A percentile compares a stretch with the other conserved stretches of the same genome.
phyloP scores from a whole-genome alignment of 73 alveolate species.

The Blepharisma japonicum region DNA sequence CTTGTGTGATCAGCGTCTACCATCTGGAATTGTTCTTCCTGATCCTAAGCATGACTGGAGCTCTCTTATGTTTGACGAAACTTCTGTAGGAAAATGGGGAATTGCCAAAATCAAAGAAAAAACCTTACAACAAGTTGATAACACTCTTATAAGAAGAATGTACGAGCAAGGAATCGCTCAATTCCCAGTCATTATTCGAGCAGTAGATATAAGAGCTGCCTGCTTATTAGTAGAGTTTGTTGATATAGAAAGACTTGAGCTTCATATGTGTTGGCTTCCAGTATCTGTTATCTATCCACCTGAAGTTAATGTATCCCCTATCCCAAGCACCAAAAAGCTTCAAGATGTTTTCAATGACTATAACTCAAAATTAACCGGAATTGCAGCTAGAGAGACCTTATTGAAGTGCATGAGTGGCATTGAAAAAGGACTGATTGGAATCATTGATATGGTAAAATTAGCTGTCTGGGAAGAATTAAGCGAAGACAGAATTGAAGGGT shows the following conservation, averaged over 20 bases:
- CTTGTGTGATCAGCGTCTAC: constrained; percentile 78
- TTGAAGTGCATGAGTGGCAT: background rate
- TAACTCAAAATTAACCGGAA: background rate
- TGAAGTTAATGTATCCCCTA: constrained; percentile 5
- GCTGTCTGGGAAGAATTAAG: constrained; percentile 5
- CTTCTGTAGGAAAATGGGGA: constrained; percentile 67
- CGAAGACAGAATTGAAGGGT: background rate
- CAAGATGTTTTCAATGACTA: background rate
- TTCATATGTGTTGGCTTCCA: constrained; percentile 30
- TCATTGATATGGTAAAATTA: background rate
- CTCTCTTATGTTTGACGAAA: constrained; percentile 75
- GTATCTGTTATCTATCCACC: constrained; percentile 8
- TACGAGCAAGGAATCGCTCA: constrained; percentile 28
- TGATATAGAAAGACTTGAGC: constrained; percentile 43
- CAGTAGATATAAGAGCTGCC: constrained; percentile 46
- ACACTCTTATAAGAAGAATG: background rate
- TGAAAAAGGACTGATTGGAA: background rate
- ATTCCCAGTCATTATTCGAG: constrained; percentile 44
- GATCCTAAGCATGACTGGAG: constrained; percentile 87
- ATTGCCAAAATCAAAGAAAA: constrained; percentile 58
- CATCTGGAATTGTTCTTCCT: constrained; percentile 82
- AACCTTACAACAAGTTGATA: constrained; percentile 32
- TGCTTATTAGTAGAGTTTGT: constrained; percentile 35
- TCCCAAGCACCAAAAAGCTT: background rate
- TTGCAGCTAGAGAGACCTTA: background rate